A percentile compares a stretch with the other conserved stretches of the same genome.
Evolutionary conservation across 305 asterid species (phyloP).

Genomic region (Fraxinus nigra): DNA sequence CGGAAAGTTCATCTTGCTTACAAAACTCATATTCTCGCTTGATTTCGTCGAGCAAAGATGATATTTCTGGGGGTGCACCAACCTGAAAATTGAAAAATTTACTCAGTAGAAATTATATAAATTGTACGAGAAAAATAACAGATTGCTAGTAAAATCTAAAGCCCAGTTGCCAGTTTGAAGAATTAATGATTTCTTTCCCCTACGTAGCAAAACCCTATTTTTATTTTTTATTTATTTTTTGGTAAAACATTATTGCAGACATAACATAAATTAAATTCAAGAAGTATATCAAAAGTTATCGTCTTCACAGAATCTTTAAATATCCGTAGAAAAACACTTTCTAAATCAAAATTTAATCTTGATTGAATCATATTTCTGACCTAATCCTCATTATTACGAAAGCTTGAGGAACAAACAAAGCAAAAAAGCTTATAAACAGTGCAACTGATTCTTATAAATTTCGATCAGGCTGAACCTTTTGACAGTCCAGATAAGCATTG

Average conservation of each 20-base stretch:
- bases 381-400: not conserved
- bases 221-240: not conserved
- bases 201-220: not conserved
- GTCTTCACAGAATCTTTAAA: not conserved
- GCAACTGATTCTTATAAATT: not conserved
- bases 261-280: not conserved
- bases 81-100: slow-evolving; percentile 37
- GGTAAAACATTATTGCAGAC: not conserved
- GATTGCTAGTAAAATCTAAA: not conserved
- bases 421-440: not conserved
- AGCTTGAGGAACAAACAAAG: not conserved
- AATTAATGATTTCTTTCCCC: not conserved
- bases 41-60: slow-evolving; percentile 57
- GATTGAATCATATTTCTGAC: not conserved
- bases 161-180: not conserved
- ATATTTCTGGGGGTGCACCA: slow-evolving; percentile 81
- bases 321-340: not conserved
- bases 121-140: not conserved
- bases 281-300: not conserved
- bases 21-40: slow-evolving; percentile 41
- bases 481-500: slow-evolving; percentile 82
- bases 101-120: not conserved
- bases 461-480: slow-evolving; percentile 50
- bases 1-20: slow-evolving; percentile 31
- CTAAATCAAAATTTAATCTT: not conserved